Evolutionary conservation across 2,329 filamentous ascomycete species (phyloP), one percentile per base, ranked within the genome.

Genomic region (Huntiella moniliformis): DNA sequence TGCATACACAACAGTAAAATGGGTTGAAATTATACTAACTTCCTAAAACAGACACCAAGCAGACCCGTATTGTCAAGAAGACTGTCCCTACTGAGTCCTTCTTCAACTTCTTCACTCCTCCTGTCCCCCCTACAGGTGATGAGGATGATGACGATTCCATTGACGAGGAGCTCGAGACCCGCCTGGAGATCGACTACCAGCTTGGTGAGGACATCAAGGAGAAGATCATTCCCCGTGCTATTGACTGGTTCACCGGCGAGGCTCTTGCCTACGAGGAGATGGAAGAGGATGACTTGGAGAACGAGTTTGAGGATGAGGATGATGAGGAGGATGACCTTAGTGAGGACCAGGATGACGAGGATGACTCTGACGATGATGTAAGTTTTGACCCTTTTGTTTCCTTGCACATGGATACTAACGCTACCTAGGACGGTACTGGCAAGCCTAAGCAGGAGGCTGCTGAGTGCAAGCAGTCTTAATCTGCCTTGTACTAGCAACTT

Each of bases 151-250:
- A 88, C 52, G 80, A 77, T 33, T 80, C 88, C 54, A 78, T 82
- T 50, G 77, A 81, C 46, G 82, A 79, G 44, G 91, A 98, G 61
- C 93, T 98, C 44, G 91, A 98, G 70, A 87, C 94, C 66, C 87
- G 91, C 53, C 76, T 98, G 47, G 91, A 98, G 69, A 79, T 98
- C 44, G 91, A 98, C 67, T 98, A 96, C 65, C 88, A 96, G 67
- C 78, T 98, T 38, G 91, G 91, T 54, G 91, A 98, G 70, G 91
- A 98, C 60, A 95, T 98, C 68, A 98, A 98, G 71, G 91, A 98
- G 74, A 98, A 98, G 71, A 74, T 98, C 53, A 98, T 98, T 55
- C 91, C 91, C 53, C 86, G 88, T 55, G 91, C 92, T 48, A 91
- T 98, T 57, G 91, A 98, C 66, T 98, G 91, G 91, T 98, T 98